Evolutionary conservation across 495 filamentous ascomycete genomes (phyloP), one percentile per base, ranked within the genome.

Genomic region (Daldinia concentrica): DNA sequence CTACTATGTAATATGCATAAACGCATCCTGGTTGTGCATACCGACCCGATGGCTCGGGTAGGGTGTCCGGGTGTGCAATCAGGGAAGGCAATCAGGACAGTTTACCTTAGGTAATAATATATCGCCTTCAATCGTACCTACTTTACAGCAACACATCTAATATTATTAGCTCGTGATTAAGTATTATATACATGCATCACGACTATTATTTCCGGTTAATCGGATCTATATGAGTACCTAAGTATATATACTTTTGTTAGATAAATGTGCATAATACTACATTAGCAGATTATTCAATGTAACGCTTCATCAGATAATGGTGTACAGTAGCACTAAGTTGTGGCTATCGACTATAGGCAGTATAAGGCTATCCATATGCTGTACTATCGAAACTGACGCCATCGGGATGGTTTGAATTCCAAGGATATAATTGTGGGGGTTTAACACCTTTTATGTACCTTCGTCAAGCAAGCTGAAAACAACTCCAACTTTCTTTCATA

Each of bases 381-480:
- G 41, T 52, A 17, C 60, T 65, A 52, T 64, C 67, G 6, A 45
- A 32, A 64, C 34, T 71, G 61, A 65, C 68, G 67, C 60, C 52
- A 69, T 69, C 30, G 65, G 29, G 37, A 50, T 15, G 8, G 64
- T 12, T 51, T 32, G 39, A 26, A 3, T 60, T 43, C 24, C 27
- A 32, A 39, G 22, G 9, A 24, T 26, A 29, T 43, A 63, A 58
- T 37, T 59, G 67, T 56, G 61, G 67, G 56, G 59, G 1, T 51
- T 51, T 12, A 2, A 12, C 26, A 26, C 26, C 45, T 19, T 32
- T 41, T 29, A 24, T 50, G 36, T 43, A 26, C 22, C 15, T n/a
- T 5, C 12, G 24, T 43, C 19, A 26, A 60, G 30, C 57, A 41
- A 27, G 30, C 26, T 30, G 24, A 29, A 17, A 58, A 22, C n/a